phyloP scores from a whole-genome alignment of 345 rosid species.

The Brassica rapa region DNA sequence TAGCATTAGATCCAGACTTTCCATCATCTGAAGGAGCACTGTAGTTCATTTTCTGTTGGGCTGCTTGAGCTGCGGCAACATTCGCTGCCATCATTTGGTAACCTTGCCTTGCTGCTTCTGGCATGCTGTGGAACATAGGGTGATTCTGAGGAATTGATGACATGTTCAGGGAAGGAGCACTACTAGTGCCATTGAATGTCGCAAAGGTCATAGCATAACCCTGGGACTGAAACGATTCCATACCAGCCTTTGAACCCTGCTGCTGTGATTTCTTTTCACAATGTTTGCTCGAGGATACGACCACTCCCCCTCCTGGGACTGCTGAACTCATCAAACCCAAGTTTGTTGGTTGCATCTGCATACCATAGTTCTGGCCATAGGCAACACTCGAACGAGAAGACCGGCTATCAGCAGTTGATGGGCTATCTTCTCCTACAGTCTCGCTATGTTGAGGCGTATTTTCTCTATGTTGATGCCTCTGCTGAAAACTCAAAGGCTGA shows the following conservation, averaged over 20 bases:
- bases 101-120: conserved; percentile 71
- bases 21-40: conserved; percentile 64
- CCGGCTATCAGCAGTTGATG: conserved; percentile 79
- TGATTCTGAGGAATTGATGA: conserved; percentile 77
- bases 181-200: conserved; percentile 57
- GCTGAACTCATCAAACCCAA: conserved; percentile 68
- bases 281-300: conserved; percentile 47
- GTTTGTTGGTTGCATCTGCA: conserved; percentile 64
- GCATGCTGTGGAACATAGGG: conserved; percentile 67
- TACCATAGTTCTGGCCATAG: conserved; percentile 65
- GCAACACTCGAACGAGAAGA: conserved; percentile 56
- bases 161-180: conserved; percentile 62
- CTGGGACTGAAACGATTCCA: conserved; percentile 62
- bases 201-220: conserved; percentile 93
- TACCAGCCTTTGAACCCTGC: conserved; percentile 56
- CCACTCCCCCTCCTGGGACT: conserved; percentile 49
- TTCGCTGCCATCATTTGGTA: conserved; percentile 53
- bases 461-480: conserved; percentile 64
- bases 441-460: conserved; percentile 66
- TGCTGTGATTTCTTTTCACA: conserved; percentile 74
- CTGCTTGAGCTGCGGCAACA: conserved; percentile 59
- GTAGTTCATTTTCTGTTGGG: conserved; percentile 75
- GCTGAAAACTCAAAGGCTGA: conserved; percentile 61
- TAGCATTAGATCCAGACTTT: conserved; percentile 55
- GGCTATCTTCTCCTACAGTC: conserved; percentile 74